Base-by-base conservation (phyloP, 1,139 yeast genomes). In the Suhomyces yuchorum region DNA sequence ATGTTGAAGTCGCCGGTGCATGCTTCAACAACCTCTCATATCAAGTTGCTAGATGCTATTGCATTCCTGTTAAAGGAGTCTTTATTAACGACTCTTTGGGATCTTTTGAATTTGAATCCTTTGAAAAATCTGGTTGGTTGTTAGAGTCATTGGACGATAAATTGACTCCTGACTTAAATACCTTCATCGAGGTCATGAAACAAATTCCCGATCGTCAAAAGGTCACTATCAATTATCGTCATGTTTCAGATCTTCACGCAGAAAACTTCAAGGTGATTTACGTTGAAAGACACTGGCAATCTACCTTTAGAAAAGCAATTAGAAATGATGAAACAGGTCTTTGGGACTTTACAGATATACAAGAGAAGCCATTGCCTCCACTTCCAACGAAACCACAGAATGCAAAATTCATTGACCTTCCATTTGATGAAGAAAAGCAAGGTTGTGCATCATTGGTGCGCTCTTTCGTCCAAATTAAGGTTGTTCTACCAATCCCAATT, bases 231-330 rank as follows among this genome's bases (percentile, higher is more conserved):
- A 72, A 84, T 47, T 88, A 82, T 67, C 84, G 93, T 56, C 95
- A 89, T 65, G 80, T 90, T 35, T 78, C 90, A 3, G 97, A 91
- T 60, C 76, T 87, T 57, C 96, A 90, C 62, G 80, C 89, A 1
- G 87, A 85, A 43, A 72, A 81, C 43, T 80, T 84, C 43, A 78
- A 83, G 20, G 79, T 87, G 8, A 72, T 82, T 15, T 83, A 81
- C 57, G 77, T 91, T 47, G 96, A 90, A 60, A 82, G 97, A 58
- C 96, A 89, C 67, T 91, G 96, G 96, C 76, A 80, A 50, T 78
- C 85, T 8, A 75, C 85, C 23, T 86, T 91, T 65, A 78, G 86
- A 58, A 59, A 85, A 49, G 95, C 93, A 5, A 77, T 79, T 3
- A 77, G 97, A 66, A 89, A 92, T 62, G 96, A 91, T 62, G 65